A percentile compares a stretch with the other conserved stretches of the same genome.
These are phyloP conservation scores for Amylostereum areolatum DNA, from an alignment of 1,284 basidiomycete genomes.

Conservation along the genomic window DNA sequence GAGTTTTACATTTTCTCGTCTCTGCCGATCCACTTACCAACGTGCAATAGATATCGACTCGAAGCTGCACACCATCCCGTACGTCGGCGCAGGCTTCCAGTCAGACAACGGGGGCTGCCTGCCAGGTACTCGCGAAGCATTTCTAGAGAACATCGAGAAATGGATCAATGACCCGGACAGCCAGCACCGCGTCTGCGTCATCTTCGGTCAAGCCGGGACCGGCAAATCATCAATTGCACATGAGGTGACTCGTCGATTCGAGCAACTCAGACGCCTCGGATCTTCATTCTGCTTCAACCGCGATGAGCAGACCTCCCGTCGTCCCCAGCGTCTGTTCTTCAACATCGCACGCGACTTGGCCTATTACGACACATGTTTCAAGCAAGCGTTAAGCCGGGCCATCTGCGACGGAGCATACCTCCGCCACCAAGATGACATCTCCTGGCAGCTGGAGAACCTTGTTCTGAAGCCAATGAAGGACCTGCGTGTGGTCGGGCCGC, in stretches of 20 bases:
- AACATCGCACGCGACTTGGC: too few species aligned
- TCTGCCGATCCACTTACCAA: too few species aligned
- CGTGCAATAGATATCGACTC: too few species aligned
- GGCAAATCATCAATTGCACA: constrained; percentile 14
- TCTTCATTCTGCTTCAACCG: constrained; percentile 12
- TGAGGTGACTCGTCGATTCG: constrained; percentile 7
- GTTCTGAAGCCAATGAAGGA: not conserved
- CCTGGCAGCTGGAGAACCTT: too few species aligned
- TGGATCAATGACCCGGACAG: constrained; percentile 2
- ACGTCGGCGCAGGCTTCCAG: too few species aligned
- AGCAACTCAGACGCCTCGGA: constrained; percentile 8
- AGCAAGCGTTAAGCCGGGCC: too few species aligned
- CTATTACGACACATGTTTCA: too few species aligned
- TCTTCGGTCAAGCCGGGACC: constrained; percentile 9
- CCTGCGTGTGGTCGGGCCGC: not conserved
- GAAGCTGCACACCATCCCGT: too few species aligned
- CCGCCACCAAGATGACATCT: constrained; percentile 5
- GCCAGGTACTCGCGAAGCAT: constrained; percentile 8
- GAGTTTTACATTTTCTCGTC: too few species aligned
- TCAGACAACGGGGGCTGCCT: too few species aligned
- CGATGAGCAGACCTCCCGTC: constrained; percentile 5
- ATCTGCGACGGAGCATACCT: too few species aligned
- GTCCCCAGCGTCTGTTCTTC: too few species aligned
- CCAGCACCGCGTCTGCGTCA: constrained; percentile 4
- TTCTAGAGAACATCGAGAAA: constrained; percentile 5